phyloP scores from a whole-genome alignment of 192 early-diverging fungal species.

The Neocallimastix lanati region DNA sequence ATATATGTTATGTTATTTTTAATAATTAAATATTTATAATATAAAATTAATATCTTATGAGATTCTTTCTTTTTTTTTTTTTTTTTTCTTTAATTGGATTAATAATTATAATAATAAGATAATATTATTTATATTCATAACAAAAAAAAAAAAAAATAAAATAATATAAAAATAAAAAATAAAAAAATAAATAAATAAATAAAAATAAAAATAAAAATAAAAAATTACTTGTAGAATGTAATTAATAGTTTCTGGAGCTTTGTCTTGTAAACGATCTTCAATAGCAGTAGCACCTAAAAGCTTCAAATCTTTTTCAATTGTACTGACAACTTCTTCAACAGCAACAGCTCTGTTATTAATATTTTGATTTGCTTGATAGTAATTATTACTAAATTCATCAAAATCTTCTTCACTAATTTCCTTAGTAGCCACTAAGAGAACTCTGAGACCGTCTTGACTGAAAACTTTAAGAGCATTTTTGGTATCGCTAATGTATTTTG shows the following conservation, averaged over 20 bases:
- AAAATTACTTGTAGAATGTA: conserved; percentile 44
- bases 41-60: too few species aligned
- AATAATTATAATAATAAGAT: too few species aligned
- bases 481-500: conserved; percentile 15
- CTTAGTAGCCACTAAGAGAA: conserved; percentile 66
- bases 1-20: background rate
- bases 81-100: too few species aligned
- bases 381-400: conserved; percentile 40
- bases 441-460: conserved; percentile 57
- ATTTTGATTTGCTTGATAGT: conserved; percentile 45
- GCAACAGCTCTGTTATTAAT: conserved; percentile 64
- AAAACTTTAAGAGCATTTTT: conserved; percentile 49
- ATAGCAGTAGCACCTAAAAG: conserved; percentile 90
- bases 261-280: conserved; percentile 91
- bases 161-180: too few species aligned
- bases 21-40: too few species aligned
- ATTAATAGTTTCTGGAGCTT: conserved; percentile 79
- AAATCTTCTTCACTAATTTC: conserved; percentile 57
- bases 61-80: too few species aligned
- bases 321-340: conserved; percentile 51
- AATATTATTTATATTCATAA: too few species aligned
- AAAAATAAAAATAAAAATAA: too few species aligned
- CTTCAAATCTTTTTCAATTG: conserved; percentile 65
- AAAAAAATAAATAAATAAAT: too few species aligned
- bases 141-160: too few species aligned